These are phyloP conservation scores for Flaveria trinervia DNA, from an alignment of 129 eudicot species.

Conservation along the genomic window DNA sequence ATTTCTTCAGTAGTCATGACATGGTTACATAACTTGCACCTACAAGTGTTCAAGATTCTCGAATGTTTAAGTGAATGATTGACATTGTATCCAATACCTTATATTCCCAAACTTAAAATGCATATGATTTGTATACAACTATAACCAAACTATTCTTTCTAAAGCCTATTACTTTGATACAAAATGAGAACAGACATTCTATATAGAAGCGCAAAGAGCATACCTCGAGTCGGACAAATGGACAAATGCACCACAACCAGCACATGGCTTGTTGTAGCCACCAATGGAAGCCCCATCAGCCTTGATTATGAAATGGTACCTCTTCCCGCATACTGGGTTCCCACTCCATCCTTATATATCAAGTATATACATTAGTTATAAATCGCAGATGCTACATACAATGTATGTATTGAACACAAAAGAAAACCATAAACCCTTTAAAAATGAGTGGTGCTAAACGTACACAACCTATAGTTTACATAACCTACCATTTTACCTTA, in stretches of 20 bases:
- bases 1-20: slow-evolving; percentile 76
- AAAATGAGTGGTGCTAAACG: no score
- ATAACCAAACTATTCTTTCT: background rate
- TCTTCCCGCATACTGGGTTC: slow-evolving; percentile 90
- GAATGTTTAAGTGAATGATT: no score
- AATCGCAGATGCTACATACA: no score
- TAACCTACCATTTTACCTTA: background rate
- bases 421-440: no score
- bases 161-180: background rate
- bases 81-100: background rate
- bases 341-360: slow-evolving; percentile 80
- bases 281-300: slow-evolving; percentile 82
- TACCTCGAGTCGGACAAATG: slow-evolving; percentile 73
- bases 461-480: background rate
- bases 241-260: slow-evolving; percentile 64
- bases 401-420: no score
- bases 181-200: background rate
- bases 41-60: slow-evolving; percentile 25
- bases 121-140: background rate
- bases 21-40: slow-evolving; percentile 91
- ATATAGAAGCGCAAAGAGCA: slow-evolving; percentile 8
- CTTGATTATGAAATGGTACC: slow-evolving; percentile 89
- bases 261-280: slow-evolving; percentile 76
- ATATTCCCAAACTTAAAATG: background rate
- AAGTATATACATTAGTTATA: background rate